phyloP scores from a whole-genome alignment of 805 yeast species.

The Starmerella apicola region DNA sequence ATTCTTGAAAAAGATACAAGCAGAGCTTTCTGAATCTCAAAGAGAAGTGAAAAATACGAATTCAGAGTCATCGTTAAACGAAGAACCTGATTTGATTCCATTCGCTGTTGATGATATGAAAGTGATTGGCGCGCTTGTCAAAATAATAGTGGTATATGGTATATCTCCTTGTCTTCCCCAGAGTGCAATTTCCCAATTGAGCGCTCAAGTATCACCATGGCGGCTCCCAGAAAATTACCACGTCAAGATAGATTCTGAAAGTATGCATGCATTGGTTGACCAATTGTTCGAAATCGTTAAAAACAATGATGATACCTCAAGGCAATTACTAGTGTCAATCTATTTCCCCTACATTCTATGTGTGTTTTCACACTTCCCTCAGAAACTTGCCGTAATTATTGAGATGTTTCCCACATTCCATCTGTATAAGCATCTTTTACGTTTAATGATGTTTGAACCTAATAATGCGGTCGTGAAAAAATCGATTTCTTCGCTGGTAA shows the following conservation, averaged over 20 bases:
- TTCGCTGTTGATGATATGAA: conserved; percentile 81
- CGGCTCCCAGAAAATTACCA: conserved; percentile 1
- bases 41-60: conserved; percentile 1
- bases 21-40: conserved; percentile 1
- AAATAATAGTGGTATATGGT: conserved; percentile 56
- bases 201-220: conserved; percentile 7
- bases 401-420: conserved; percentile 46
- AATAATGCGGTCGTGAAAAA: conserved; percentile 31
- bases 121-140: conserved; percentile 51
- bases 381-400: neutral
- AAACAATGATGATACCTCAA: conserved; percentile 26
- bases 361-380: conserved; percentile 3
- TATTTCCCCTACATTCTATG: conserved; percentile 13
- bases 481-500: conserved; percentile 37
- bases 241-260: neutral
- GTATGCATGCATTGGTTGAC: neutral
- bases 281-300: conserved; percentile 4
- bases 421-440: conserved; percentile 46
- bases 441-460: conserved; percentile 26
- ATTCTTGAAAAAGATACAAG: conserved; percentile 2
- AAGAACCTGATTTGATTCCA: conserved; percentile 25
- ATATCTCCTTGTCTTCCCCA: conserved; percentile 44
- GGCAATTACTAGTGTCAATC: conserved; percentile 22
- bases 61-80: neutral
- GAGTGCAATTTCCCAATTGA: neutral